Evolutionary conservation across 371 early-diverging fungal species (phyloP), one percentile per base, ranked within the genome.

Genomic region (Rhizopus stolonifer): DNA sequence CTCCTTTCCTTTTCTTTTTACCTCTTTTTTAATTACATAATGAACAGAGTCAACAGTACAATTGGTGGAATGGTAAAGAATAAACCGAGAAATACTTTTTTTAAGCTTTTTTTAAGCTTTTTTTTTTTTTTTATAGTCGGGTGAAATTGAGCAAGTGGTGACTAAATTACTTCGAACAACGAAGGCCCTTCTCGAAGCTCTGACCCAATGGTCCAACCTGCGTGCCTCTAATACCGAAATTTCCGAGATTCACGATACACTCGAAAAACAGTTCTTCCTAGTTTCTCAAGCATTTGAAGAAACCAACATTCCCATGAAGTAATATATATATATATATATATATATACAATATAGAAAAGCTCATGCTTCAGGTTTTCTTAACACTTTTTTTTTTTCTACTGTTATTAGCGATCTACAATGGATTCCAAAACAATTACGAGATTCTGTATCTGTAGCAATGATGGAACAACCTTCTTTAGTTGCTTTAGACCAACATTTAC

Each of bases 111-210:
- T n/a, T n/a, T n/a, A 46, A 22, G 36, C 15, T 42, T 32, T 0
- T 31, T 24, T 14, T 19, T 32, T 19, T 18, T 22, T 13, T 14
- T 15, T 44, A 11, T 60, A 74, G 75, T 64, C 69, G 19, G 79
- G 73, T 36, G 79, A 79, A 22, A 82, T 83, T 55, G 85, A 85
- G 42, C 79, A 74, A 39, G 82, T 79, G 2, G 82, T 85, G 19
- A 83, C 85, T 19, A 78, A 75, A 47, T 60, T 85, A 14, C 46
- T 85, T 49, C 69, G 83, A 40, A 81, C 83, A 0, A 83, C 85
- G 17, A 83, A 82, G 29, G 64, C 76, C 6, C 57, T 85, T 8
- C 52, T 85, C 11, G 85, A 85, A 52, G 78, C 80, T 1, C 66
- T 85, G 44, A 85, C 81, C 5, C 67, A 67, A 14, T 85, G 85